Percentiles rank a stretch among this genome's conserved stretches.
Conservation (phyloP, 1,139 yeast genomes). For the Chernovozyma sophiae-reginae region DNA sequence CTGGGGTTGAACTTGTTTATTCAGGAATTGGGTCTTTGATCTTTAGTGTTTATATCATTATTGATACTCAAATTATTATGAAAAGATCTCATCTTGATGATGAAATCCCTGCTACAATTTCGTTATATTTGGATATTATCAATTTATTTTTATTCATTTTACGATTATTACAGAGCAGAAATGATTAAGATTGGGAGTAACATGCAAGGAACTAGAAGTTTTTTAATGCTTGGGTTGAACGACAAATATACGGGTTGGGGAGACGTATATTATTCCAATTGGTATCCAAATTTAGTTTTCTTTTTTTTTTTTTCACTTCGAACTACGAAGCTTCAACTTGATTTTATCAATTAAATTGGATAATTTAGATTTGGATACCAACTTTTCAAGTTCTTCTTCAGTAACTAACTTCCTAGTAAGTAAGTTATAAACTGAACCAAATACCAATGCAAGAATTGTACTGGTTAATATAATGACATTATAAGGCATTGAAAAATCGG, state of each 20-base stretch:
- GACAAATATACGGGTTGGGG: too few species aligned
- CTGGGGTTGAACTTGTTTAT: conserved; percentile 56
- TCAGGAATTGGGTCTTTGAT: conserved; percentile 71
- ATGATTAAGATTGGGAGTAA: conserved; percentile 22
- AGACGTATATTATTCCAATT: too few species aligned
- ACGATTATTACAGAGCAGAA: conserved; percentile 55
- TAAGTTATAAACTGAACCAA: conserved; percentile 82
- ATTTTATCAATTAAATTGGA: conserved; percentile 6
- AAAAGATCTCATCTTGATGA: conserved; percentile 82
- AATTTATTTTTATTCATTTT: conserved; percentile 76
- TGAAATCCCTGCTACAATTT: conserved; percentile 74
- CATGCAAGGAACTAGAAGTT: too few species aligned
- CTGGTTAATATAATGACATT: conserved; percentile 93
- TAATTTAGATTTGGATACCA: conserved; percentile 22
- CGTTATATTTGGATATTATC: conserved; percentile 74
- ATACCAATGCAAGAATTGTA: conserved; percentile 87
- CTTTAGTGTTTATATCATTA: conserved; percentile 67
- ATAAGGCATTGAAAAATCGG: conserved; percentile 98
- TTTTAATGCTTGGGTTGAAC: too few species aligned
- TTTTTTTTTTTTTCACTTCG: too few species aligned
- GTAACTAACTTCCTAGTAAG: conserved; percentile 72
- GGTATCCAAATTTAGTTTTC: too few species aligned
- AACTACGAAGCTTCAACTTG: neutral
- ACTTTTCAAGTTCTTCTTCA: conserved; percentile 64
- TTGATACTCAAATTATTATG: conserved; percentile 81